A percentile compares a stretch with the other conserved stretches of the same genome.
Conservation (phyloP, 768 basidiomycete genomes). For the Pisolithus orientalis region DNA sequence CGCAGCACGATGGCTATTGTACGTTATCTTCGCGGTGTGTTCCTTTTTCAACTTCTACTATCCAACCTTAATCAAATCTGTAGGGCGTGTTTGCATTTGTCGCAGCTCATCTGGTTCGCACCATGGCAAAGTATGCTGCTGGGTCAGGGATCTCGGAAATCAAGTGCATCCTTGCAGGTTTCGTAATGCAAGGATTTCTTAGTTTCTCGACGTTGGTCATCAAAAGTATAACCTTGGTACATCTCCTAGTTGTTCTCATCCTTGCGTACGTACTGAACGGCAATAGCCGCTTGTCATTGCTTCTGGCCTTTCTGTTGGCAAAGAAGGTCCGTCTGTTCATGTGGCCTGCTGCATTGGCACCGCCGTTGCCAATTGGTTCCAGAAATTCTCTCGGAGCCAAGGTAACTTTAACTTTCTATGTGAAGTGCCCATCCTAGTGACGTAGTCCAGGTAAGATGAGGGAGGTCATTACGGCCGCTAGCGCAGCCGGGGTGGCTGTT, state of each 20-base stretch:
- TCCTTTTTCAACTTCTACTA: background rate
- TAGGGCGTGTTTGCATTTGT: constrained; percentile 79
- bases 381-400: constrained; percentile 80
- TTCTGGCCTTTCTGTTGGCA: constrained; percentile 94
- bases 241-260: constrained; percentile 21
- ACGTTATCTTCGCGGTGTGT: constrained; percentile 85
- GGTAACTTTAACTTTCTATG: constrained; percentile 36
- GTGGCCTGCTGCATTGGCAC: constrained; percentile 93
- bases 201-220: constrained; percentile 86
- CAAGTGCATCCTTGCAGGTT: constrained; percentile 95
- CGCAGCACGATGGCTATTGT: constrained; percentile 73
- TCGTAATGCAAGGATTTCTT: constrained; percentile 94
- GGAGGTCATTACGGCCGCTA: constrained; percentile 90
- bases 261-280: constrained; percentile 10
- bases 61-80: constrained; percentile 2
- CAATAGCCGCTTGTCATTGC: constrained; percentile 90
- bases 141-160: constrained; percentile 99
- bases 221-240: constrained; percentile 88
- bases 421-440: constrained; percentile 9
- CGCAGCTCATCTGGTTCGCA: constrained; percentile 83
- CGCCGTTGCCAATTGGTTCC: constrained; percentile 81
- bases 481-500: constrained; percentile 96
- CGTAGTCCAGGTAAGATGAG: constrained; percentile 59
- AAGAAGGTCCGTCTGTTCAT: constrained; percentile 97
- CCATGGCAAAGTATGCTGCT: constrained; percentile 90